Conservation (phyloP, 108 stramenopile species). For the Discostella pseudostelligera region DNA sequence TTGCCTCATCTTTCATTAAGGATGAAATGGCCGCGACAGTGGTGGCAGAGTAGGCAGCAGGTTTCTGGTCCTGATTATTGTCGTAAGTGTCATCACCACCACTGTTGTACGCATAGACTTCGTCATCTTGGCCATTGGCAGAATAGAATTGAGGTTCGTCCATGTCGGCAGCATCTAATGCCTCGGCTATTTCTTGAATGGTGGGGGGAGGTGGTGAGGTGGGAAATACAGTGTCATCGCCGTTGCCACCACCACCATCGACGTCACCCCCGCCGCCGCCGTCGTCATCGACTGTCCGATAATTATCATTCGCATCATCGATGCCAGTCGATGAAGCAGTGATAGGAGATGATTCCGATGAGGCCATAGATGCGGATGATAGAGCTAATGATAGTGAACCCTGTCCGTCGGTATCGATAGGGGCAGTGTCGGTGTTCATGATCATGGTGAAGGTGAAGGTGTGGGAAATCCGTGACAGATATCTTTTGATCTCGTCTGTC, state of each 20-base stretch:
- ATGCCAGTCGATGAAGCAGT: neutral
- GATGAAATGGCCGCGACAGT: slow-evolving; percentile 36
- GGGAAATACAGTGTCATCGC: neutral
- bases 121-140: neutral
- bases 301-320: slow-evolving; percentile 1
- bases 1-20: slow-evolving; percentile 13
- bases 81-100: neutral
- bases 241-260: neutral
- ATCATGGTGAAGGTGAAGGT: no score
- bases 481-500: no score
- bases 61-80: neutral
- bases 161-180: neutral
- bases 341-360: no score
- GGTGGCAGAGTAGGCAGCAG: slow-evolving; percentile 18
- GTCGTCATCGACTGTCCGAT: slow-evolving; percentile 6
- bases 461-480: no score
- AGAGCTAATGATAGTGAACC: no score
- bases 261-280: neutral
- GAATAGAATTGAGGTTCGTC: neutral
- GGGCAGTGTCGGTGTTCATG: no score
- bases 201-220: slow-evolving; percentile 4
- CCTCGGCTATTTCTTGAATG: neutral
- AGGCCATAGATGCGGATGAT: no score
- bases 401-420: no score
- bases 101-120: neutral